Evolutionary conservation across 345 rosid species (phyloP).

Genomic region (Aethionema arabicum): DNA sequence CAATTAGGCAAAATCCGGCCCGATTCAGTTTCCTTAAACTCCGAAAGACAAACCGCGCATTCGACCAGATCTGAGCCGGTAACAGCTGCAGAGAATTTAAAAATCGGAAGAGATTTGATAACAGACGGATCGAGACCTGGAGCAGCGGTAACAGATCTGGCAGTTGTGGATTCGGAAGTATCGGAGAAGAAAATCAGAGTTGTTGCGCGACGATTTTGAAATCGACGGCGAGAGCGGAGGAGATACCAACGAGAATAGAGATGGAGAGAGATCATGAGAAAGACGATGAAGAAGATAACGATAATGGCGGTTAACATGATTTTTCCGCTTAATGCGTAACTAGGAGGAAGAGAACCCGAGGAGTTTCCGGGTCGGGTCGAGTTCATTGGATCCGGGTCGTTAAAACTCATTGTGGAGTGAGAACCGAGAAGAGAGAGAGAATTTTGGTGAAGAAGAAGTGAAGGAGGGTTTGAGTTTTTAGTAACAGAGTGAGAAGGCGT

Average conservation of each 20-base stretch:
- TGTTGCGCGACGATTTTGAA: slow-evolving; percentile 25
- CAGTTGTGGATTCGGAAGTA: slow-evolving; percentile 37
- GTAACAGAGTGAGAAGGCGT: too few relatives aligned
- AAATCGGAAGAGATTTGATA: slow-evolving; percentile 55
- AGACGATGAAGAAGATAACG: slow-evolving; percentile 54
- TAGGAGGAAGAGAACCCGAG: neutral
- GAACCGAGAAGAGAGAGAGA: too few relatives aligned
- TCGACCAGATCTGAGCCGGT: slow-evolving; percentile 42
- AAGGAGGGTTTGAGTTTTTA: neutral
- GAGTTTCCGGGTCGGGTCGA: neutral
- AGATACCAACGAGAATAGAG: slow-evolving; percentile 76
- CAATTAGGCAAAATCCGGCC: slow-evolving; percentile 68
- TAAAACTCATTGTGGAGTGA: slow-evolving; percentile 2
- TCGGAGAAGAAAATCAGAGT: neutral
- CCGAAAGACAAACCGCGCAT: slow-evolving; percentile 71
- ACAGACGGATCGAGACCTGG: slow-evolving; percentile 55
- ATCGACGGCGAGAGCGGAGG: slow-evolving; percentile 50
- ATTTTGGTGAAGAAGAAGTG: too few relatives aligned
- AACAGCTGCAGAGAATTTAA: slow-evolving; percentile 37
- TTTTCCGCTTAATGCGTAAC: slow-evolving; percentile 52
- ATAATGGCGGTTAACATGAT: slow-evolving; percentile 57
- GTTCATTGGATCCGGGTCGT: slow-evolving; percentile 4
- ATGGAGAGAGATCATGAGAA: slow-evolving; percentile 54
- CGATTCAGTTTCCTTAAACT: slow-evolving; percentile 60
- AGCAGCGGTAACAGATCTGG: slow-evolving; percentile 39